Conservation (phyloP, 345 rosid genomes). For the Moricandia moricandioides region DNA sequence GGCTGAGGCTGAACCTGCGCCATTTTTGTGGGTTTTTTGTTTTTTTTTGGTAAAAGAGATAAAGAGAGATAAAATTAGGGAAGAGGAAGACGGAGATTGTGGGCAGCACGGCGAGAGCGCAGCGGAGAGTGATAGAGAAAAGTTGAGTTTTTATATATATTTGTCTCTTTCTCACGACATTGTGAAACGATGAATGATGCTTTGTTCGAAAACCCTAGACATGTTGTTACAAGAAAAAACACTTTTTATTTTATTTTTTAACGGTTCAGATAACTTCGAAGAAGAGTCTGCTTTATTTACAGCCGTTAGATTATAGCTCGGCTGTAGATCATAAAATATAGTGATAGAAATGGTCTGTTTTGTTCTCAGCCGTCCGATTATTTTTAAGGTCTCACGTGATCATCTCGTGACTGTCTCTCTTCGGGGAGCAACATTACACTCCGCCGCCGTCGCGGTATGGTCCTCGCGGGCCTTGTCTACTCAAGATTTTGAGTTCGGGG, state of each 20-base stretch:
- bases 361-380: conserved; percentile 1
- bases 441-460: background rate
- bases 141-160: conserved; percentile 30
- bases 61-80: conserved; percentile 5
- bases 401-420: conserved; percentile 10
- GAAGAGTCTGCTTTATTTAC: background rate
- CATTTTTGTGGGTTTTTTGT: conserved; percentile 22
- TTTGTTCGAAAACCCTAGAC: conserved; percentile 36
- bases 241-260: background rate
- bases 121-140: conserved; percentile 34
- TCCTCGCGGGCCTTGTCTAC: background rate
- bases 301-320: conserved; percentile 8
- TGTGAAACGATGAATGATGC: background rate
- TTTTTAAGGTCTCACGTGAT: conserved; percentile 11
- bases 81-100: conserved; percentile 38
- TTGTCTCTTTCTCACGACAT: conserved; percentile 14
- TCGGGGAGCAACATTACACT: background rate
- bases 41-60: background rate
- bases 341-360: background rate
- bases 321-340: background rate
- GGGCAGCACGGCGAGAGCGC: conserved; percentile 44
- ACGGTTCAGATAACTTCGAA: background rate
- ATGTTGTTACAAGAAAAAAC: background rate
- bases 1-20: conserved; percentile 52
- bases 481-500: background rate